Evolutionary conservation across 164 flowering plant species (phyloP).

Genomic region (Chloranthus sessilifolius): DNA sequence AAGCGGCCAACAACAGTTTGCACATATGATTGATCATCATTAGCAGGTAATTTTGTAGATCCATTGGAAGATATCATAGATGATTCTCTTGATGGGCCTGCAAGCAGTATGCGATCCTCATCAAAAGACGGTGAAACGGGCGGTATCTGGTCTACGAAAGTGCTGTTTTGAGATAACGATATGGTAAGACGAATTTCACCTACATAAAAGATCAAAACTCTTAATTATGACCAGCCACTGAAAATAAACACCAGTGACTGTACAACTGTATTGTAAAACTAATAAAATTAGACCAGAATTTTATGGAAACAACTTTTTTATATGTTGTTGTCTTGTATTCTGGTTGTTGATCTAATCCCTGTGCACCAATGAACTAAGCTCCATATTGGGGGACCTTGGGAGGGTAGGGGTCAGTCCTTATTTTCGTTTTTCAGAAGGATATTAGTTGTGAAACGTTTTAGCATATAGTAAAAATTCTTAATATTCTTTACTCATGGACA

Average conservation of each 20-base stretch:
- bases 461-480: no score
- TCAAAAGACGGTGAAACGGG: slow-evolving; percentile 3
- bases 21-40: slow-evolving; percentile 45
- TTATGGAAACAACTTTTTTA: background rate
- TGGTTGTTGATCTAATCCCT: no score
- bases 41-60: slow-evolving; percentile 31
- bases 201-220: slow-evolving; percentile 16
- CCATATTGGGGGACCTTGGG: no score
- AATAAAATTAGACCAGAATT: background rate
- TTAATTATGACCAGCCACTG: slow-evolving; percentile 1
- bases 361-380: no score
- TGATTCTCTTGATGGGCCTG: slow-evolving; percentile 27
- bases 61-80: slow-evolving; percentile 27
- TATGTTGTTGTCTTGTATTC: no score
- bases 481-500: no score
- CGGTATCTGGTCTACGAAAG: slow-evolving; percentile 25
- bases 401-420: no score
- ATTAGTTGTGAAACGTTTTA: no score
- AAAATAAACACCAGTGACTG: background rate
- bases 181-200: slow-evolving; percentile 82
- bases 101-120: slow-evolving; percentile 21
- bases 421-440: no score
- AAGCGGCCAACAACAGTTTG: slow-evolving; percentile 48
- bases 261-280: background rate
- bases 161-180: slow-evolving; percentile 44